Base-by-base conservation (phyloP, 2,329 filamentous ascomycete genomes). In the Penicillium frequentans region DNA sequence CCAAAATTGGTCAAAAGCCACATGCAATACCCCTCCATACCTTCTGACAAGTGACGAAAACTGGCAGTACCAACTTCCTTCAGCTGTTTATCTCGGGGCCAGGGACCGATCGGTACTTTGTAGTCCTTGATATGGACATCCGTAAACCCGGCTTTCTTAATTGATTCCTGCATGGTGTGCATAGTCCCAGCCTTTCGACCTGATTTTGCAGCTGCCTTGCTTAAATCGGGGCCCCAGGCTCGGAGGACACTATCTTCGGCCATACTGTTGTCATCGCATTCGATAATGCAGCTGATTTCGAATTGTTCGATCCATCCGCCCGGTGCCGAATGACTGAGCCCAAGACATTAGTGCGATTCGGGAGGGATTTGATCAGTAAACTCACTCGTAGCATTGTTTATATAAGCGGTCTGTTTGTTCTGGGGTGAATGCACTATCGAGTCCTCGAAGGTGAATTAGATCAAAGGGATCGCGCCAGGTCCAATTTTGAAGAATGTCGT, bases 11-110 rank as follows among this genome's bases (percentile, higher is more conserved):
- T 66, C 45, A 67, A 50, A 19, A 67, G 53, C 49, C 58, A 65
- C 62, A 67, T 62, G 1, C 55, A 59, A 48, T 57, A 66, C 5
- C 64, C 64, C 29, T 67, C 64, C 37, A 67, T 51, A 2, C 64
- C 64, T 39, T 55, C 43, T 9, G 46, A 56, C 64, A 64, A 66
- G 11, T 67, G 62, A 19, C 52, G 35, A 24, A 35, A 55, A 33
- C 53, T 53, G 48, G 56, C 76, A 10, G 53, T 44, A 4, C 82
- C 82, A 1, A 84, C 64, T 49, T 68, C 58, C 46, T 70, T 68
- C 27, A 70, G 55, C 19, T 47, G 52, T 21, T 55, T 51, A 50
- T 71, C 67, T 44, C 60, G 64, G 5, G 64, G 63, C 70, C 69
- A 72, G 1, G 61, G 47, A 2, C 69, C 69, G 27, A 73, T 61